A percentile compares a stretch with the other conserved stretches of the same genome.
These are phyloP conservation scores for Capronia coronata DNA, from an alignment of 2,329 filamentous ascomycete genomes.

Conservation along the genomic window DNA sequence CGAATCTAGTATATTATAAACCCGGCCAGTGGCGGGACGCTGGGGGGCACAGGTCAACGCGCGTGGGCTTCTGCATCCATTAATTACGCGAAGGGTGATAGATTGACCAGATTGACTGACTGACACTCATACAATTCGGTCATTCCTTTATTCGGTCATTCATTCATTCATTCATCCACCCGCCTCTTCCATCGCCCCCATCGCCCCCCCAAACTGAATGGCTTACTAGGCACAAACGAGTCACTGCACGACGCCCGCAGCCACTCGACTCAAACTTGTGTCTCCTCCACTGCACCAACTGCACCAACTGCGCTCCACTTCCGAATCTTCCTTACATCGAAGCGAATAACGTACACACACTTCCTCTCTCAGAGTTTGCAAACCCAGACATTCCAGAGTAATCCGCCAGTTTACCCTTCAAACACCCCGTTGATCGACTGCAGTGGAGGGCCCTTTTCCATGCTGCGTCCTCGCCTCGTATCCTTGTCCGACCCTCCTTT, in stretches of 20 bases:
- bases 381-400: not conserved
- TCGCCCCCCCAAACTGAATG: not conserved
- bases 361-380: conserved; percentile 1
- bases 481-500: conserved; percentile 5
- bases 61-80: not conserved
- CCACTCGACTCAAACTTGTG: not conserved
- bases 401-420: no score
- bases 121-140: no score
- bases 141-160: no score
- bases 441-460: conserved; percentile 6
- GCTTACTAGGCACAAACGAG: no score
- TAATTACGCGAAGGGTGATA: not conserved
- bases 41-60: not conserved
- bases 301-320: not conserved
- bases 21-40: not conserved
- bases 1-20: not conserved
- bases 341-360: not conserved
- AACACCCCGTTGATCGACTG: not conserved
- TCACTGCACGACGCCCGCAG: no score
- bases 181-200: not conserved
- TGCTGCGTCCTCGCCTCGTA: conserved; percentile 2
- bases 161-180: no score
- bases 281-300: not conserved
- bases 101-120: not conserved
- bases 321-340: not conserved